Evolutionary conservation across 2,329 filamentous ascomycete genomes (phyloP), one percentile per base, ranked within the genome.

Genomic region (Neonectria neomacrospora): DNA sequence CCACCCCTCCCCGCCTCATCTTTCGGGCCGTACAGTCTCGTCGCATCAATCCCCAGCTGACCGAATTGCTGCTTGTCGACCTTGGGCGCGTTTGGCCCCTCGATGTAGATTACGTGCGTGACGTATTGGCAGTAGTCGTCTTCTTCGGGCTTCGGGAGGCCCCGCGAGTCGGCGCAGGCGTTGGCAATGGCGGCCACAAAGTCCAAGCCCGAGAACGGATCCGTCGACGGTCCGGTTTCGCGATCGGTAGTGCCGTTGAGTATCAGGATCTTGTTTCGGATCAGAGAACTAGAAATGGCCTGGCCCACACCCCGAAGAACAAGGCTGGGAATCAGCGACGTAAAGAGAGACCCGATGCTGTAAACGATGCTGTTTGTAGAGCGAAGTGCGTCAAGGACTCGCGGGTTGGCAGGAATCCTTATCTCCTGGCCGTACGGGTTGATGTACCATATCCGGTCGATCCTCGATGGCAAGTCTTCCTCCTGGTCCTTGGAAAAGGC

Each of bases 341-440:
- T 98, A 78, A 96, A 98, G 0, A 98, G 82, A 1, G 91, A 94
- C n/a, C 96, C 96, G 63, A 98, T 96, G 77, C 91, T 94, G 80
- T 97, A 98, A 48, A 98, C 87, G 9, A 97, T 84, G 1, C 88
- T 90, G 59, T 88, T 85, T 0, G 91, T 86, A 2, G 81, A 80
- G 16, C 81, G 80, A 1, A 98, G 77, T 0, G 93, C 88, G 8
- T 88, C 85, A 0, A 97, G 72, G 0, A 95, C 93, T 54, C 93
- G 89, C 0, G 93, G 90, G 73, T 97, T 98, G 2, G 93, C 91
- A 0, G 90, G 86, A 0, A 94, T 92, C 18, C 90, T 88, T 69
- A 98, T 97, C 78, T 97, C 94, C 75, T 97, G 93, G n/a, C 95
- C 95, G 77, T 97, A 98, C 0, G 95, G 95, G 74, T 97, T 98